These are phyloP conservation scores for Pedinophyceae sp. DNA, from an alignment of 139 green algal species.

Conservation along the genomic window DNA sequence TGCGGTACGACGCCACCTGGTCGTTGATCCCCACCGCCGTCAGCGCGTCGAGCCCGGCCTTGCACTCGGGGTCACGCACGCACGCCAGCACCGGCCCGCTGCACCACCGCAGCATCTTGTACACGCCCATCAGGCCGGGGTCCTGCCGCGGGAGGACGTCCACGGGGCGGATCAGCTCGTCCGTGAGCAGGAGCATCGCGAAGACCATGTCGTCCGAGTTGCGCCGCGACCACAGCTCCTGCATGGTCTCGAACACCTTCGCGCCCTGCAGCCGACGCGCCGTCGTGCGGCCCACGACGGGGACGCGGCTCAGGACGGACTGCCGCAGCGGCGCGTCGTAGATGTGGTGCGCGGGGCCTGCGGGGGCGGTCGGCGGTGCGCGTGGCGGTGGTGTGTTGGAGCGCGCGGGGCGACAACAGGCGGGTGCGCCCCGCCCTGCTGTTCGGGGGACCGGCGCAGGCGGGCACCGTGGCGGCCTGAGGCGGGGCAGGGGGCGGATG, in stretches of 20 bases:
- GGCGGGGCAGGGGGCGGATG: too few relatives aligned
- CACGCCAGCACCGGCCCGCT: constrained; percentile 45
- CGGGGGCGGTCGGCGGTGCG: background rate
- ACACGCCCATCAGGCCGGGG: constrained; percentile 21
- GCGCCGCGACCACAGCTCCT: constrained; percentile 25
- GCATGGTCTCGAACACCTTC: constrained; percentile 9
- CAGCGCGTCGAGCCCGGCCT: constrained; percentile 64
- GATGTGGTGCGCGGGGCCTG: constrained; percentile 1
- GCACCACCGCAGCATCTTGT: constrained; percentile 70
- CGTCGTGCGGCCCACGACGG: constrained; percentile 3
- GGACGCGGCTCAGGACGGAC: background rate
- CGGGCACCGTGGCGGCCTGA: too few relatives aligned
- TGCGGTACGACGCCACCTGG: constrained; percentile 43
- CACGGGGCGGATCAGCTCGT: background rate
- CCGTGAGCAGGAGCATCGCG: background rate
- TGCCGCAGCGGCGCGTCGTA: constrained; percentile 1
- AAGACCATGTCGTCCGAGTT: background rate
- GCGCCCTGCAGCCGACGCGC: background rate
- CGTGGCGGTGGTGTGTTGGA: background rate
- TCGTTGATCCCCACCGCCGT: constrained; percentile 65
- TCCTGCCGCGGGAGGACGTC: background rate
- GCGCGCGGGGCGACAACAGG: background rate
- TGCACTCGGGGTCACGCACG: constrained; percentile 56
- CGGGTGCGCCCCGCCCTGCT: too few relatives aligned
- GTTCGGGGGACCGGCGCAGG: too few relatives aligned